A percentile compares a stretch with the other conserved stretches of the same genome.
Conservation (phyloP, 192 early-diverging fungal species). For the Linnemannia elongata region DNA sequence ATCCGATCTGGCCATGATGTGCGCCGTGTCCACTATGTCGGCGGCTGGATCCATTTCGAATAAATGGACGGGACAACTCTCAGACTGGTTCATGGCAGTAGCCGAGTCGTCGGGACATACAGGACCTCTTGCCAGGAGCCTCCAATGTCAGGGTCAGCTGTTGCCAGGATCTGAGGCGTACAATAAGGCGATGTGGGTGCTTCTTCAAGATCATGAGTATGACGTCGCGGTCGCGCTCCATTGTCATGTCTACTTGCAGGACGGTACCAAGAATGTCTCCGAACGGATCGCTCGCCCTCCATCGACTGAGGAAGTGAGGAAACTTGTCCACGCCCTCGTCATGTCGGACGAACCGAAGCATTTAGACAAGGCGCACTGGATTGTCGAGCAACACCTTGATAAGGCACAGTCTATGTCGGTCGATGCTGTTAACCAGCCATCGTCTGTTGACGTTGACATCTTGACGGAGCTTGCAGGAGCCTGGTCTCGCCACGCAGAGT, state of each 20-base stretch:
- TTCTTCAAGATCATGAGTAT: constrained; percentile 25
- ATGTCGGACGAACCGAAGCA: constrained; percentile 12
- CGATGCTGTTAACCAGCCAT: neutral
- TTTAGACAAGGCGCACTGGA: constrained; percentile 35
- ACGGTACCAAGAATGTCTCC: neutral
- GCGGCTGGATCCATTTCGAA: neutral
- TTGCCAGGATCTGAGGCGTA: constrained; percentile 15
- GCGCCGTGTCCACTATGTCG: neutral
- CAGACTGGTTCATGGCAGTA: constrained; percentile 34
- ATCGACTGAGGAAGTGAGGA: constrained; percentile 1
- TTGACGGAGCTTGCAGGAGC: constrained; percentile 38
- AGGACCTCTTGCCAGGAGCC: constrained; percentile 25
- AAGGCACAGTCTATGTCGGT: neutral
- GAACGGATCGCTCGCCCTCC: neutral
- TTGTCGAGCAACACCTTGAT: constrained; percentile 37
- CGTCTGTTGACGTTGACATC: constrained; percentile 13
- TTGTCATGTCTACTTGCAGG: neutral
- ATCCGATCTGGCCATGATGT: constrained; percentile 27
- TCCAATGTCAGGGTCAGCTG: neutral
- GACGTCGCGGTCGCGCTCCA: constrained; percentile 30
- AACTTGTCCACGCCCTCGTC: constrained; percentile 18
- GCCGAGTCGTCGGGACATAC: constrained; percentile 10
- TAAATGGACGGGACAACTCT: constrained; percentile 27
- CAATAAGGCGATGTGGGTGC: neutral
- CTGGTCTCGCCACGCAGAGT: constrained; percentile 40